Base-by-base conservation (phyloP, 2,329 filamentous ascomycete genomes). In the Fusarium virguliforme region DNA sequence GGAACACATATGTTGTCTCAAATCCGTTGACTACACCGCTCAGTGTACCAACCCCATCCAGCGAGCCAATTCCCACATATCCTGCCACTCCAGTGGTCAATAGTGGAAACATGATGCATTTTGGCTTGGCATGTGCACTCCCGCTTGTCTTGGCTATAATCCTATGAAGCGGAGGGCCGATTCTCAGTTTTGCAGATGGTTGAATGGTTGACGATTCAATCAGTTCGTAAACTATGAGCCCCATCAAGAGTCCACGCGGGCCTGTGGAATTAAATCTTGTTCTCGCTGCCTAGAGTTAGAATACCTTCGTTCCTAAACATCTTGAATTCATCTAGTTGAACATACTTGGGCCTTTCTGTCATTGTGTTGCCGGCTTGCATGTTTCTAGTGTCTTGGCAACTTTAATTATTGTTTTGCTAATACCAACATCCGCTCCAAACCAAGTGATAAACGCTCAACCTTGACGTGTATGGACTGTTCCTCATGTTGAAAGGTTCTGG, bases 121-220 rank as follows among this genome's bases (percentile, higher is more conserved):
- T 48, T 18, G 26, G 70, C 7, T 41, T 73, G 10, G 55, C 72
- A 59, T 40, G 71, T 60, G 67, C 32, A 24, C 34, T 72, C 8
- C 70, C 70, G 9, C 41, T 65, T 28, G 26, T 60, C n/a, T 12
- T 70, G 28, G 70, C 70, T 54, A 26, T 72, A 43, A 55, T 72
- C 15, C 51, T 72, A 54, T 70, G 66, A 24, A 66, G 15, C 22
- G 26, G 8, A 48, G 12, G 26, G 24, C 24, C 13, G 10, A 3
- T 8, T 6, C 26, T 46, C 13, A 22, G 7, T 26, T 24, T 15
- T 28, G 13, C 24, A 8, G 22, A 24, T 26, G 8, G 28, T 28
- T 46, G 41, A 26, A 30, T 24, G 22, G 22, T 24, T 24, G 22
- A 24, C 2, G 22, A 24, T 24, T 24, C 22, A 24, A 24, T 24